Base-by-base conservation (phyloP, 441 rosid species). In the Melastoma candidum region DNA sequence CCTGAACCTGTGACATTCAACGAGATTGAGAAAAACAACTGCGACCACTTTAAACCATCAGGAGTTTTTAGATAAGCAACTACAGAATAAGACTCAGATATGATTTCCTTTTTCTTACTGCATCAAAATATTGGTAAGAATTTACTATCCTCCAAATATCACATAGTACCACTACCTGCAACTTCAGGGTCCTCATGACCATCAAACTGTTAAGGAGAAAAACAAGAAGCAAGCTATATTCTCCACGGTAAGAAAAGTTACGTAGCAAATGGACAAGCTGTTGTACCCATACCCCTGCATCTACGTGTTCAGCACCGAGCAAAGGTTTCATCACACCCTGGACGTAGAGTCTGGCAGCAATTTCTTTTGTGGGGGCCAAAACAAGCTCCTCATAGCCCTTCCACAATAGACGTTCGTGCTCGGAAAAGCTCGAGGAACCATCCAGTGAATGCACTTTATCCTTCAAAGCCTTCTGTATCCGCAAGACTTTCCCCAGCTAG, bases 301-400 rank as follows among this genome's bases (percentile, higher is more conserved):
- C 95, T 0, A 93, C 79, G 60, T 79, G 70, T 49, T 77, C 63
- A 22, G 90, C 62, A 60, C 97, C 98, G 52, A 93, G 64, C 67
- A 88, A 70, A 4, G 93, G 97, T 56, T 71, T 55, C 65, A 93
- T 81, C 22, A 17, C 22, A 72, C 69, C 62, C 70, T 69, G 63
- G 26, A 73, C 82, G 56, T 74, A 93, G 48, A 63, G 68, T 47
- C 69, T 90, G 61, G 74, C 86, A 1, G 80, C 74, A 47, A 53
- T 72, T 63, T 85, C 97, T 51, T 67, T 81, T 44, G 63, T 71
- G 2, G 82, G 70, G 11, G 81, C 67, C 17, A 72, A 65, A 29
- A 73, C 48, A 4, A 87, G 66, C 61, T 82, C 93, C 14, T 61
- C 51, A 36, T 64, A 24, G 3, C 77, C 94, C 54, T 64, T 74